A percentile compares a stretch with the other conserved stretches of the same genome.
phyloP scores from a whole-genome alignment of 2,329 filamentous ascomycete species.

The Monilinia fructigena region DNA sequence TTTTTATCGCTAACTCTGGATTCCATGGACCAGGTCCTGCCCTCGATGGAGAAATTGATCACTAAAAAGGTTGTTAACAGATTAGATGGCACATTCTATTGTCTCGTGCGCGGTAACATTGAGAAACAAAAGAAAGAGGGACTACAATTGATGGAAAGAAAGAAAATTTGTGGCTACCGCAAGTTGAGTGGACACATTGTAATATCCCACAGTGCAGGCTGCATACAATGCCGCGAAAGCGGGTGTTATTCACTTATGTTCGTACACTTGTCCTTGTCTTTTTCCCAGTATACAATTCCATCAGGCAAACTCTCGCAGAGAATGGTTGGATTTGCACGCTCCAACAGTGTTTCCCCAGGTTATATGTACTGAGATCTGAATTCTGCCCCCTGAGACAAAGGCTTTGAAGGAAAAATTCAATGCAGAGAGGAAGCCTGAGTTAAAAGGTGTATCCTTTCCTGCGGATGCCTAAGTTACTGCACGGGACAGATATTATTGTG shows the following conservation, averaged over 20 bases:
- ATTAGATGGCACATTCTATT: conserved; percentile 79
- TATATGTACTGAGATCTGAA: conserved; percentile 74
- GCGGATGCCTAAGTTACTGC: too few species aligned
- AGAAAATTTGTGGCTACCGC: conserved; percentile 75
- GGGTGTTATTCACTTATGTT: conserved; percentile 58
- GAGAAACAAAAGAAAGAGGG: conserved; percentile 68
- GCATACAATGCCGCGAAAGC: conserved; percentile 74
- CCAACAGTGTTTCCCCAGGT: conserved; percentile 71
- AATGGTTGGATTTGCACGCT: conserved; percentile 73
- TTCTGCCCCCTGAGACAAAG: conserved; percentile 68
- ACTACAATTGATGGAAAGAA: conserved; percentile 61
- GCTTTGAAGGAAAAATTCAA: conserved; percentile 76
- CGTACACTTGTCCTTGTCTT: conserved; percentile 31
- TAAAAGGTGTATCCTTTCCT: too few species aligned
- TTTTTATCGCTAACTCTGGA: conserved; percentile 80
- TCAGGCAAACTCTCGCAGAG: conserved; percentile 64
- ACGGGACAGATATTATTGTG: too few species aligned
- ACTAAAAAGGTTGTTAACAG: conserved; percentile 67
- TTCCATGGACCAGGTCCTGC: conserved; percentile 71
- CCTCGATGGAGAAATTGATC: conserved; percentile 61
- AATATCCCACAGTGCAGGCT: conserved; percentile 75
- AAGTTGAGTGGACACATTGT: conserved; percentile 73
- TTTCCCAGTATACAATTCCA: background rate
- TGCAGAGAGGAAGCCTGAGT: conserved; percentile 73
- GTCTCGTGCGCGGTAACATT: conserved; percentile 69